These are phyloP conservation scores for Neurospora sp. DNA, from an alignment of 495 filamentous ascomycete species.

Conservation along the genomic window DNA sequence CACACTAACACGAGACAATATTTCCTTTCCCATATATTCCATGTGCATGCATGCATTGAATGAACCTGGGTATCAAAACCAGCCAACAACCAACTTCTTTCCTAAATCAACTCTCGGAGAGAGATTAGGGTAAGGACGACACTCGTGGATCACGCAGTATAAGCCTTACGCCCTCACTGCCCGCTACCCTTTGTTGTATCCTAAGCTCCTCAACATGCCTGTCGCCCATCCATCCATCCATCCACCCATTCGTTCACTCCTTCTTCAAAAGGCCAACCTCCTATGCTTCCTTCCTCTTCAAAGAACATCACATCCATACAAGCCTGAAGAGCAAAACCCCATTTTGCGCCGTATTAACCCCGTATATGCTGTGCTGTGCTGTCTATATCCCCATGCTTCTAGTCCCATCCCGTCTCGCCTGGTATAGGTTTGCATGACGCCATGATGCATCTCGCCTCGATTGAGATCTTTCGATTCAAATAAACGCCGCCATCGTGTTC, in stretches of 20 bases:
- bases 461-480: background rate
- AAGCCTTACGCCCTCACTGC: too few species aligned
- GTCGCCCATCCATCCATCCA: background rate
- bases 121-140: background rate
- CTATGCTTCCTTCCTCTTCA: background rate
- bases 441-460: background rate
- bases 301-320: background rate
- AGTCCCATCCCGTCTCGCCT: background rate
- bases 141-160: background rate
- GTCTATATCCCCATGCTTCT: background rate
- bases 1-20: background rate
- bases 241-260: background rate
- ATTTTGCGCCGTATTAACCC: background rate
- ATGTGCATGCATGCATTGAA: background rate
- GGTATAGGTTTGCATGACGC: background rate
- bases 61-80: background rate
- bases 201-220: background rate
- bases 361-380: background rate
- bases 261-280: background rate
- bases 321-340: background rate
- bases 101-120: background rate
- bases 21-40: background rate
- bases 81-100: background rate
- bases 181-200: background rate
- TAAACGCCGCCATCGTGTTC: background rate